phyloP scores from a whole-genome alignment of 352 stramenopile genomes.

The Plasmopara muralis region DNA sequence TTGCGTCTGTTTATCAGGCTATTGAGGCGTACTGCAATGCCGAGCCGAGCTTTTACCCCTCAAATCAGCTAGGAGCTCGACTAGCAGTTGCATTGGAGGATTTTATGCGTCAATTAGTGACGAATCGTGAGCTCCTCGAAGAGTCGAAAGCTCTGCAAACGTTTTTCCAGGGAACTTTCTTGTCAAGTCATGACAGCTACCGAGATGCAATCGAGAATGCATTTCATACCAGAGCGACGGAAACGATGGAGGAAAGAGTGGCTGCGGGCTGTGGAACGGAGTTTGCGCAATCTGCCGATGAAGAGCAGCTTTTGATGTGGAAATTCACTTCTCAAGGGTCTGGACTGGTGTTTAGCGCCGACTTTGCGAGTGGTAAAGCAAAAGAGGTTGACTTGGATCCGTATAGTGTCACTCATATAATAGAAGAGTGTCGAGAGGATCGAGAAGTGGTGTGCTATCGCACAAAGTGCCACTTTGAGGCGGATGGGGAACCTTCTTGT shows the following conservation, averaged over 20 bases:
- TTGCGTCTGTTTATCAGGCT: slow-evolving; percentile 2
- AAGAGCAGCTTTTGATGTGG: slow-evolving; percentile 31
- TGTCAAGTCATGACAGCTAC: slow-evolving; percentile 22
- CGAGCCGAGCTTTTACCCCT: slow-evolving; percentile 15
- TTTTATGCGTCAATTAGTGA: slow-evolving; percentile 16
- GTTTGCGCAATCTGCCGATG: slow-evolving; percentile 15
- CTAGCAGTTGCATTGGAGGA: slow-evolving; percentile 22
- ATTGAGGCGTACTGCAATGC: slow-evolving; percentile 17
- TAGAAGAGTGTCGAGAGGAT: neutral
- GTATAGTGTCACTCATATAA: slow-evolving; percentile 16
- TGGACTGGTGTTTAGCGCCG: slow-evolving; percentile 27
- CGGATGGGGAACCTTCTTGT: slow-evolving; percentile 4
- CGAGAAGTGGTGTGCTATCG: slow-evolving; percentile 23
- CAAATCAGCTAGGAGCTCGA: slow-evolving; percentile 10
- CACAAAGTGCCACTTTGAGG: slow-evolving; percentile 23
- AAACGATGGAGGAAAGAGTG: slow-evolving; percentile 13
- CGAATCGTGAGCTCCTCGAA: slow-evolving; percentile 14
- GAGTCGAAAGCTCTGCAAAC: slow-evolving; percentile 20
- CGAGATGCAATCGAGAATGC: slow-evolving; percentile 15
- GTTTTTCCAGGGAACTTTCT: slow-evolving; percentile 22
- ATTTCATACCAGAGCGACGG: neutral
- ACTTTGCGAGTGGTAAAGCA: slow-evolving; percentile 8
- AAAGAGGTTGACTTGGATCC: slow-evolving; percentile 12
- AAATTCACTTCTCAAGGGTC: slow-evolving; percentile 32
- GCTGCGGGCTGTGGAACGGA: slow-evolving; percentile 26